Conservation (phyloP, 768 basidiomycete genomes). For the Collybiopsis luxurians region DNA sequence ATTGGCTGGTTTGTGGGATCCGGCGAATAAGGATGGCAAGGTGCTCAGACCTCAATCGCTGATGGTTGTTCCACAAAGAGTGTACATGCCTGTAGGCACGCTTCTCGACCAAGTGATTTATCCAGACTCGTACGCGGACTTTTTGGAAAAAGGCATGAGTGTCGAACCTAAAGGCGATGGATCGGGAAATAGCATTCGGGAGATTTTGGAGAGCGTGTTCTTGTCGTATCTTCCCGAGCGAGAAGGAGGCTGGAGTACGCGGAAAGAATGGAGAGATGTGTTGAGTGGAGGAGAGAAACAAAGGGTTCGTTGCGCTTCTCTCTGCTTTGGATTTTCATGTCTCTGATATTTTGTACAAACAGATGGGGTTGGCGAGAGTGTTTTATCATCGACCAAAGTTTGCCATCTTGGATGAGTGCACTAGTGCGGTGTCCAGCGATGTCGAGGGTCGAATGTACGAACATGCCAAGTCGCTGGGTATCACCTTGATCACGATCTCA, state of each 20-base stretch:
- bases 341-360: conserved; percentile 28
- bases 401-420: conserved; percentile 89
- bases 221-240: conserved; percentile 80
- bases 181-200: conserved; percentile 64
- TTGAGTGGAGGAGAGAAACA: conserved; percentile 97
- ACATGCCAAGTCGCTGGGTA: conserved; percentile 81
- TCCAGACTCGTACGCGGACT: conserved; percentile 81
- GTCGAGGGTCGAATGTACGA: conserved; percentile 97
- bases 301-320: conserved; percentile 43
- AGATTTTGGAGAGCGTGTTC: conserved; percentile 79
- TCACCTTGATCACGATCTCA: conserved; percentile 92
- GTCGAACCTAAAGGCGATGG: not conserved
- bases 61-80: conserved; percentile 89
- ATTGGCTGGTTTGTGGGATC: conserved; percentile 86
- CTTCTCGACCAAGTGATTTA: conserved; percentile 94
- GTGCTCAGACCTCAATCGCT: conserved; percentile 36
- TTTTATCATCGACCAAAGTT: conserved; percentile 86
- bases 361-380: conserved; percentile 88
- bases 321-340: not conserved
- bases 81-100: conserved; percentile 88
- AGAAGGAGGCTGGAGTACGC: conserved; percentile 86
- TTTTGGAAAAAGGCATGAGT: conserved; percentile 30
- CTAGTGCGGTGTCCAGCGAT: conserved; percentile 92
- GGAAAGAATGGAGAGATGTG: conserved; percentile 97
- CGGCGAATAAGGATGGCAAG: conserved; percentile 31